Evolutionary conservation across 2,329 filamentous ascomycete genomes (phyloP), one percentile per base, ranked within the genome.

Genomic region (Epichloe glyceriae): DNA sequence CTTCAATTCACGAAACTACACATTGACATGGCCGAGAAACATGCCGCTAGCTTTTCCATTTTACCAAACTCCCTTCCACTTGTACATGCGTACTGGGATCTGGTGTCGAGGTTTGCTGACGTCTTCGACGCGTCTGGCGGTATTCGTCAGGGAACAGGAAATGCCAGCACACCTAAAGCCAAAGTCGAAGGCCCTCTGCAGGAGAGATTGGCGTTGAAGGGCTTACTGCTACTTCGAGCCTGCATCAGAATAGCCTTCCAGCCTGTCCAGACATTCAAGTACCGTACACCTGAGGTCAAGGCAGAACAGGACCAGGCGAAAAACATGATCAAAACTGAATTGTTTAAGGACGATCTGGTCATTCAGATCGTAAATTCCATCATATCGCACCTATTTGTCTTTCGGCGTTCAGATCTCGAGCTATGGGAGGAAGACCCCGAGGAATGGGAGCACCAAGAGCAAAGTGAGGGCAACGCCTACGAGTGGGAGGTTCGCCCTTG

Each of bases 351-450:
- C 37, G 78, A 85, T 1, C 79, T 96, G 52, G 82, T 95, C 3
- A 73, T 85, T 15, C 81, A 90, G 56, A 84, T 95, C 57, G 88
- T 93, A 63, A 88, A 93, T 56, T 74, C 84, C 12, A 81, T 95
- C 51, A 86, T 98, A 48, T 88, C 86, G 1, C 83, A 85, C 59
- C 88, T 95, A 57, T 93, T 98, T 63, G 78, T 93, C 38, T 93
- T 97, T 65, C 81, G 88, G 35, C 79, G 85, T 53, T 81, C 82
- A 48, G 93, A 98, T 65, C 77, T 97, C 1, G 82, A 88, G 54
- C 85, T 88, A 52, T 98, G 93, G 93, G 85, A 94, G 62, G 85
- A 94, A 61, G 89, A 95, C 52, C 88, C 91, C 0, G 88, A 98
- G 64, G 89, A 94, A 50, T 98, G 93, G 90, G 91, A 96, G 65